Evolutionary conservation across 768 basidiomycete genomes (phyloP).

Genomic region (Xerocomellus chrysenteron): DNA sequence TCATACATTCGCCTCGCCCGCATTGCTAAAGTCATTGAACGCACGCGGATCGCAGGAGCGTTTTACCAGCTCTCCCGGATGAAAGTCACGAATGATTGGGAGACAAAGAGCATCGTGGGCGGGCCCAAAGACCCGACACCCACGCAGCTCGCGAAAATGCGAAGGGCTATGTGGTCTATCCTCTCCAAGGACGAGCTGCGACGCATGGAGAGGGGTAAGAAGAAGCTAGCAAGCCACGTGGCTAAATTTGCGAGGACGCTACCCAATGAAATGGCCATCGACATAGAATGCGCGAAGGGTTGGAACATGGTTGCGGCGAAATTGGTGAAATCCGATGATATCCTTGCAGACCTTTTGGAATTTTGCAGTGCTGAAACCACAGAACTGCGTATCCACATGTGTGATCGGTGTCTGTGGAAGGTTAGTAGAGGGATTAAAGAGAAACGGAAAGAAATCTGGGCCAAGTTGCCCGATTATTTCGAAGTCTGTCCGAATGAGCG

Average conservation of each 20-base stretch:
- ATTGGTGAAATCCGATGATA: background rate
- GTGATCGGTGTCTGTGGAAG: background rate
- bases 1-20: background rate
- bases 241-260: background rate
- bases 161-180: conserved; percentile 2
- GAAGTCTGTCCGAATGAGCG: background rate
- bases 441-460: background rate
- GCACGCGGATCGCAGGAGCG: background rate
- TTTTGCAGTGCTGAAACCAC: background rate
- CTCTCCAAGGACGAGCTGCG: background rate
- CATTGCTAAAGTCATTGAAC: background rate
- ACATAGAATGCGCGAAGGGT: background rate
- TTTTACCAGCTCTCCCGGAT: conserved; percentile 1
- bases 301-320: background rate
- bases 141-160: background rate
- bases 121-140: background rate
- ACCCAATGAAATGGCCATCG: background rate
- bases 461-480: background rate
- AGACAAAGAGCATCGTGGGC: background rate
- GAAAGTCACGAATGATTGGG: background rate
- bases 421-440: background rate
- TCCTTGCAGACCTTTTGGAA: background rate
- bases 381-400: background rate
- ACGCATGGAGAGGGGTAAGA: background rate
- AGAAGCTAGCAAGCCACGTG: background rate